Evolutionary conservation across 768 basidiomycete genomes (phyloP).

Genomic region (Psilocybe tampanensis): DNA sequence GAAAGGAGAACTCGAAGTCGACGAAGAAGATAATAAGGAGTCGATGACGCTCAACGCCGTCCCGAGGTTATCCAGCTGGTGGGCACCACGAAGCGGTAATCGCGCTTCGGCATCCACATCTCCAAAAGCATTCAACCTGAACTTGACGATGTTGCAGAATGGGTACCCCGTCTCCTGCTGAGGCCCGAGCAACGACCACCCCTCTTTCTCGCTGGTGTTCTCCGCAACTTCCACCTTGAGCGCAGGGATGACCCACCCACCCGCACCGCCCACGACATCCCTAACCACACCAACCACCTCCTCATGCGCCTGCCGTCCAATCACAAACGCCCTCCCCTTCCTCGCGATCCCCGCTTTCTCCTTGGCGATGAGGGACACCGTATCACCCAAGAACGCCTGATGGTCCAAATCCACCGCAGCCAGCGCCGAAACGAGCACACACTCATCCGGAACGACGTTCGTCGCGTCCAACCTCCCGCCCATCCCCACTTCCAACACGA

Average conservation of each 20-base stretch:
- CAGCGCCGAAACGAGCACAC: constrained; percentile 76
- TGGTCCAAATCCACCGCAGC: constrained; percentile 93
- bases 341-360: constrained; percentile 88
- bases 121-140: constrained; percentile 45
- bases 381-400: constrained; percentile 83
- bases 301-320: constrained; percentile 62
- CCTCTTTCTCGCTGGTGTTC: constrained; percentile 17
- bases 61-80: constrained; percentile 87
- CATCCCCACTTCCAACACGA: constrained; percentile 94
- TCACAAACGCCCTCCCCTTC: constrained; percentile 57
- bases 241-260: constrained; percentile 37
- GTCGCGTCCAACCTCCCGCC: constrained; percentile 93
- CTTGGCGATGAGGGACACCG: constrained; percentile 69
- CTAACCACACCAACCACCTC: constrained; percentile 48
- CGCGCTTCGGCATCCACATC: constrained; percentile 41
- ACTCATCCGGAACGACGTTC: constrained; percentile 76
- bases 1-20: not conserved
- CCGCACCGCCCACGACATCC: constrained; percentile 42
- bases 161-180: constrained; percentile 15
- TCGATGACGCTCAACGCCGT: constrained; percentile 66
- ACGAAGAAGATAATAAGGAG: constrained; percentile 38
- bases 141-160: constrained; percentile 41
- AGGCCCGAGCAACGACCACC: constrained; percentile 8
- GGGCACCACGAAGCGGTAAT: constrained; percentile 75
- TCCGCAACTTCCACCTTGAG: constrained; percentile 38